phyloP scores from a whole-genome alignment of 1,139 yeast species.

The Geotrichum carabidarum region DNA sequence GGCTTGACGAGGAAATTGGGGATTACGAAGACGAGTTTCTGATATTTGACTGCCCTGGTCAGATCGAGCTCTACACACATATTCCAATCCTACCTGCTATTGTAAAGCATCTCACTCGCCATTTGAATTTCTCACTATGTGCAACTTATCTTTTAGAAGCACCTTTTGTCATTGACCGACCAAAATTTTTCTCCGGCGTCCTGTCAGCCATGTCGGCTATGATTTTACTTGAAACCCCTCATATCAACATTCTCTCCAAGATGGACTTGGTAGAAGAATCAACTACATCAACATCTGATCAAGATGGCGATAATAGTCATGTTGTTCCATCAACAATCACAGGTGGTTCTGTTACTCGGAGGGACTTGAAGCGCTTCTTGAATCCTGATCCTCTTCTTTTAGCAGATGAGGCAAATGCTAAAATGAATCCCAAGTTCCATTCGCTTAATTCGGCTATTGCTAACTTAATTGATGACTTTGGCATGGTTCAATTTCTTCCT shows the following conservation, averaged over 20 bases:
- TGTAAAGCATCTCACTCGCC: slow-evolving; percentile 73
- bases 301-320: slow-evolving; percentile 6
- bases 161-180: slow-evolving; percentile 81
- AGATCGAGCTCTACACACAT: slow-evolving; percentile 91
- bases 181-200: slow-evolving; percentile 93
- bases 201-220: slow-evolving; percentile 97
- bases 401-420: slow-evolving; percentile 46
- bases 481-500: slow-evolving; percentile 96
- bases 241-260: slow-evolving; percentile 80
- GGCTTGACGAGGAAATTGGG: slow-evolving; percentile 95
- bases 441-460: slow-evolving; percentile 78
- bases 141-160: slow-evolving; percentile 92
- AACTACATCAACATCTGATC: background rate
- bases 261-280: slow-evolving; percentile 67
- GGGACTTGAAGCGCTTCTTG: slow-evolving; percentile 73
- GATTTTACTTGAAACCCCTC: slow-evolving; percentile 92
- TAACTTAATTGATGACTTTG: slow-evolving; percentile 80
- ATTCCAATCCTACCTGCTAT: slow-evolving; percentile 87
- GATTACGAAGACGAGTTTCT: slow-evolving; percentile 89
- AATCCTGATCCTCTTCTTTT: slow-evolving; percentile 87
- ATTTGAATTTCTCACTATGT: slow-evolving; percentile 78
- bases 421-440: slow-evolving; percentile 68
- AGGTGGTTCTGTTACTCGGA: slow-evolving; percentile 54
- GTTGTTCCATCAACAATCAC: background rate
- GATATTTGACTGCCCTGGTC: slow-evolving; percentile 97